A percentile compares a stretch with the other conserved stretches of the same genome.
These are phyloP conservation scores for Taphrina sp. DNA, from an alignment of 1,139 yeast genomes.

Conservation along the genomic window DNA sequence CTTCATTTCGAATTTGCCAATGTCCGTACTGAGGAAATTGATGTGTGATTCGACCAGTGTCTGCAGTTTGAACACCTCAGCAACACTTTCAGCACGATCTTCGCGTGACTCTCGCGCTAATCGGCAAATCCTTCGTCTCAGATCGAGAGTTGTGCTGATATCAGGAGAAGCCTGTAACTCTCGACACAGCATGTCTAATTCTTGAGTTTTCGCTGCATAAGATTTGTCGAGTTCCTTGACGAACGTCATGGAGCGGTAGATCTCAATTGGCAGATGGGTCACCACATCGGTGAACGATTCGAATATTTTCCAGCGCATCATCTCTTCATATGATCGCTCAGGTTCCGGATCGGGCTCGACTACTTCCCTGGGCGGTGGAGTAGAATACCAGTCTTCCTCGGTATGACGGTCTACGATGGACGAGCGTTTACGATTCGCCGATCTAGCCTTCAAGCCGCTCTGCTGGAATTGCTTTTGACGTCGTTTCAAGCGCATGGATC, in stretches of 20 bases:
- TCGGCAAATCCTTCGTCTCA: constrained; percentile 1
- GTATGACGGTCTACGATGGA: background rate
- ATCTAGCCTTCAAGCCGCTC: no score
- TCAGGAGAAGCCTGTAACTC: background rate
- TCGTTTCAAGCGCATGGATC: background rate
- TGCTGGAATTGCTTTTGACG: no score
- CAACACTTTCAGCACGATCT: constrained; percentile 15
- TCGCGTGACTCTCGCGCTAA: constrained; percentile 10
- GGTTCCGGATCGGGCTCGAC: constrained; percentile 1
- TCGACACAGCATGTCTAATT: constrained; percentile 14
- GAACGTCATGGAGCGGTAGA: constrained; percentile 20
- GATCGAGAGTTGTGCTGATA: background rate
- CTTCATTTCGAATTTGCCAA: constrained; percentile 1
- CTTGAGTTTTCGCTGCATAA: background rate
- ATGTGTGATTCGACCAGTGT: constrained; percentile 13
- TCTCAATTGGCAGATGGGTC: constrained; percentile 26
- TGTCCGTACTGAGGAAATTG: background rate
- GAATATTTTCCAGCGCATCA: background rate
- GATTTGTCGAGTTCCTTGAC: constrained; percentile 15
- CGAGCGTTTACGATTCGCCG: background rate
- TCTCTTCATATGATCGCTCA: constrained; percentile 16
- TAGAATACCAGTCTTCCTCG: constrained; percentile 16
- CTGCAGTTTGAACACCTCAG: constrained; percentile 23
- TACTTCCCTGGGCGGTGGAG: constrained; percentile 6
- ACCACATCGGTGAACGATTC: constrained; percentile 11